Base-by-base conservation (phyloP, 176 grass and related monocot species). In the Lolium rigidum region DNA sequence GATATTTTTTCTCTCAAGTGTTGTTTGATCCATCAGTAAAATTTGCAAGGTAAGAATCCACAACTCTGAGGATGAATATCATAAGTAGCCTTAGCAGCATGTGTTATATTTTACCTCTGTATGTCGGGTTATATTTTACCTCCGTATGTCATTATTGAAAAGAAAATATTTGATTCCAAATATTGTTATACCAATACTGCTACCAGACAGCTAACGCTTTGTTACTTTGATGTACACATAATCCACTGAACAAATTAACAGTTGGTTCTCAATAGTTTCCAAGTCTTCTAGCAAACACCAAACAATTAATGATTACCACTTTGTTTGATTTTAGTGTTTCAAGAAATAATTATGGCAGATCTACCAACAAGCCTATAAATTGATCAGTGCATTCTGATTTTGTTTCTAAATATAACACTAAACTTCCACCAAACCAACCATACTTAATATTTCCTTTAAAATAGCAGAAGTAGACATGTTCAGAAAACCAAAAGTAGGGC, bases 311-410 rank as follows among this genome's bases (percentile, higher is more conserved):
- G 14, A 51, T 49, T 25, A 71, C 38, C 38, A 57, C 2, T 41
- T 76, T 71, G 17, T 71, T 49, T 16, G 7, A 31, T 51, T 75
- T 28, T 51, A 66, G 16, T 57, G 13, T 18, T 75, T 7, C 3
- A 16, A 52, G 77, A 80, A 75, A 85, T 14, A 80, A 59, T 75
- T 24, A 52, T 14, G 14, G n/a, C 50, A 76, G 20, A 63, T 63
- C 26, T 52, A 51, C 1, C 22, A 80, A 35, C 20, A 79, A 46
- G 5, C 56, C 21, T 37, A 1, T 0, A 78, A 41, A 48, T 15
- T 78, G 43, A 59, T 47, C 10, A 6, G 60, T 39, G 3, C 15
- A 59, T 76, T 54, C 7, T 20, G 3, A 83, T 9, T 43, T 39
- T 13, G 12, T 20, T 81, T 69, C 10, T 26, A 70, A 70, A 69